Conservation (phyloP, 164 flowering plant species). For the Annona cherimola region DNA sequence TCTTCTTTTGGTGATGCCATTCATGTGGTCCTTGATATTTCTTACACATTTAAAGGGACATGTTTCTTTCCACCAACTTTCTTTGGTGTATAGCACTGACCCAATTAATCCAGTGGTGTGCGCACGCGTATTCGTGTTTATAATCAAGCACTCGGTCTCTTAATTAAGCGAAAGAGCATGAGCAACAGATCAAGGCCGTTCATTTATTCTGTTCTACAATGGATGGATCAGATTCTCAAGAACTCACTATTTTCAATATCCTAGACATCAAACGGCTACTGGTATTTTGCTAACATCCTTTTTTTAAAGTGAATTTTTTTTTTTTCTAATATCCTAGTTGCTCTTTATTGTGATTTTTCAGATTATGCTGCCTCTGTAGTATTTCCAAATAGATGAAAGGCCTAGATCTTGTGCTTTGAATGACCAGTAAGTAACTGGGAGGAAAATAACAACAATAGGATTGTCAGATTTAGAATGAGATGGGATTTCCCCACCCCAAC, state of each 20-base stretch:
- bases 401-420: background rate
- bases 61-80: background rate
- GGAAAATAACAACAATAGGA: background rate
- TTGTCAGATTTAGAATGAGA: background rate
- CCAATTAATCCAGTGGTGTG: background rate
- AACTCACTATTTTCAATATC: background rate
- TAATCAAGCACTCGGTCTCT: background rate
- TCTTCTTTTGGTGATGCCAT: conserved; percentile 15
- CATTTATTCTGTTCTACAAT: background rate
- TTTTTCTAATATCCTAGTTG: no score
- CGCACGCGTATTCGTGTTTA: background rate
- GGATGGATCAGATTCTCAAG: no score
- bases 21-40: conserved; percentile 15
- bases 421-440: background rate
- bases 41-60: background rate
- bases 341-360: no score
- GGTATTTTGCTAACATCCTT: no score
- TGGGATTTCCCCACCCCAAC: conserved; percentile 1
- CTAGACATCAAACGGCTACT: background rate
- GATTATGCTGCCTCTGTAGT: no score
- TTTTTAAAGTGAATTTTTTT: no score
- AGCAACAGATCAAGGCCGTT: background rate
- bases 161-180: background rate
- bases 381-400: background rate
- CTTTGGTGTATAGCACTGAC: background rate